phyloP scores from a whole-genome alignment of 768 basidiomycete genomes.

The Saitozyma sp. region DNA sequence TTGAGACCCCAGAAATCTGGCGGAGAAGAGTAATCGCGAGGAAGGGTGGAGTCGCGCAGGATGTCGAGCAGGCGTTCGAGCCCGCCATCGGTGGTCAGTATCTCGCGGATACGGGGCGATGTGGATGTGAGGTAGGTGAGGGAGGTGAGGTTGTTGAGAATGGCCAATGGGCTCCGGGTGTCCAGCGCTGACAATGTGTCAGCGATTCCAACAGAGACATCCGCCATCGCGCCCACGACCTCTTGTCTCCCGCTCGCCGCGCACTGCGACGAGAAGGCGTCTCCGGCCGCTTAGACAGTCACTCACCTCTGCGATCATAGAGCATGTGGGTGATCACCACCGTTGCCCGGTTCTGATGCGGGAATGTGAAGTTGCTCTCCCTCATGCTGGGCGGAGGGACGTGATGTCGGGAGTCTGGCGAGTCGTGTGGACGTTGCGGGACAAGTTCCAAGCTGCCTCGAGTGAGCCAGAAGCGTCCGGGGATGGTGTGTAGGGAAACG shows the following conservation, averaged over 20 bases:
- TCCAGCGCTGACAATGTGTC: constrained; percentile 46
- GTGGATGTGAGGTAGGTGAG: constrained; percentile 95
- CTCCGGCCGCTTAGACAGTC: too few species aligned
- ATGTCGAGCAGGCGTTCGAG: constrained; percentile 93
- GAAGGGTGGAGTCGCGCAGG: constrained; percentile 63
- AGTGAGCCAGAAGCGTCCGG: too few species aligned
- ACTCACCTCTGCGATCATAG: constrained; percentile 88
- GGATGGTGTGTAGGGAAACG: too few species aligned
- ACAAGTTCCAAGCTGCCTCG: too few species aligned
- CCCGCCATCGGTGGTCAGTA: constrained; percentile 96
- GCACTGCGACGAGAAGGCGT: too few species aligned
- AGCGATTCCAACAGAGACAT: background rate
- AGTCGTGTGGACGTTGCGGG: too few species aligned
- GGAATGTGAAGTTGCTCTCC: constrained; percentile 92
- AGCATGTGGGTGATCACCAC: constrained; percentile 92
- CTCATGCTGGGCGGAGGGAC: constrained; percentile 61
- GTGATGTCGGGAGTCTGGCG: too few species aligned
- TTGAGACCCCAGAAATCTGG: constrained; percentile 51
- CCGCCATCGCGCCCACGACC: too few species aligned
- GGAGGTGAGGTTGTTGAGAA: constrained; percentile 93
- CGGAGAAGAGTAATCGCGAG: constrained; percentile 24
- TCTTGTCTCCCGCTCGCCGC: too few species aligned
- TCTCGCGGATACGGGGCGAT: constrained; percentile 95
- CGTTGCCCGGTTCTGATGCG: constrained; percentile 89
- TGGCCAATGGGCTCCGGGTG: constrained; percentile 55